phyloP scores from a whole-genome alignment of 2,329 filamentous ascomycete species.

The Rugonectria rugulosa region DNA sequence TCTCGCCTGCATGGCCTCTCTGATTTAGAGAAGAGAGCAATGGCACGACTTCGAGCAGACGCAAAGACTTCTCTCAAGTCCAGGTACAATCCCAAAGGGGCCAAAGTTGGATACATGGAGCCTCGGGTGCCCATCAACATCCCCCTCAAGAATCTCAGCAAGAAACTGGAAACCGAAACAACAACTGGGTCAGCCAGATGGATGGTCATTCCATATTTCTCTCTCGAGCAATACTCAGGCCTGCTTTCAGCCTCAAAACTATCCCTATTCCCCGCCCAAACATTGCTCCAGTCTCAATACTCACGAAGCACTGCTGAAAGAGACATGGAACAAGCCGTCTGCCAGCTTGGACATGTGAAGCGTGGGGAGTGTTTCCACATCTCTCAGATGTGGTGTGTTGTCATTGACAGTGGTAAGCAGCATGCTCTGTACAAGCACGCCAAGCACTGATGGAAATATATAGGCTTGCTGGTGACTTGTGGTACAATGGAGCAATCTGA shows the following conservation, averaged over 20 bases:
- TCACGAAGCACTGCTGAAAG: constrained; percentile 48
- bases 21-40: constrained; percentile 43
- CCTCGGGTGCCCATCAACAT: constrained; percentile 50
- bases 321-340: constrained; percentile 57
- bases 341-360: constrained; percentile 46
- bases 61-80: constrained; percentile 49
- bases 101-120: constrained; percentile 51
- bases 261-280: constrained; percentile 51
- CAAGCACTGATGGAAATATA: constrained; percentile 14
- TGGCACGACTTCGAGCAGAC: constrained; percentile 47
- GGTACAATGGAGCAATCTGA: constrained; percentile 45
- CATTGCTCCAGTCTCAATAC: constrained; percentile 53
- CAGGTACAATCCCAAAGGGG: constrained; percentile 47
- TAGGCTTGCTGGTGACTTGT: constrained; percentile 52
- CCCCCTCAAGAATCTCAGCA: constrained; percentile 38
- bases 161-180: constrained; percentile 21
- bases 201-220: constrained; percentile 58
- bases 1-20: constrained; percentile 44
- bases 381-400: constrained; percentile 56
- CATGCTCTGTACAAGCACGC: background rate
- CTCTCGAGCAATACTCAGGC: constrained; percentile 52
- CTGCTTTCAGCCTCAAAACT: constrained; percentile 41
- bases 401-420: constrained; percentile 52
- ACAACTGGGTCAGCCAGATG: constrained; percentile 42
- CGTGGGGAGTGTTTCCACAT: constrained; percentile 55